Conservation (phyloP, 2,329 filamentous ascomycete genomes). For the Ophiostoma pallidulum region DNA sequence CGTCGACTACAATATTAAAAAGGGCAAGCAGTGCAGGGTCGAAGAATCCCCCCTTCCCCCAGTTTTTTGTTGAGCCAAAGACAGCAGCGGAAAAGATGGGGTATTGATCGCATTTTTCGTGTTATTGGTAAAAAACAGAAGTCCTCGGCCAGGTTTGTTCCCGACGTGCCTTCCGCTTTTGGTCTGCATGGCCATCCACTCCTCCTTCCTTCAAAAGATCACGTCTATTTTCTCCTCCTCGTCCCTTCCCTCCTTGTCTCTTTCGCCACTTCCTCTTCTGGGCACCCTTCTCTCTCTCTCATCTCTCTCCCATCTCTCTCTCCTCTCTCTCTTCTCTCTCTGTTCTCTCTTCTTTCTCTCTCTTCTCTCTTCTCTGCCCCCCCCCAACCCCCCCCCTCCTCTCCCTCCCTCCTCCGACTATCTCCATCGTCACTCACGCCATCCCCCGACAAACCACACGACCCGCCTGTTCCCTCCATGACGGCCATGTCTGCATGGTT, state of each 20-base stretch:
- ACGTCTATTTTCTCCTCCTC: not conserved
- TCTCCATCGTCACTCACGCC: too few species aligned
- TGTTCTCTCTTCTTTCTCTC: too few species aligned
- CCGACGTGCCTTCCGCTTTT: conserved; percentile 2
- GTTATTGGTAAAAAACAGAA: too few species aligned
- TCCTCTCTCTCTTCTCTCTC: not conserved
- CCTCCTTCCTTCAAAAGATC: not conserved
- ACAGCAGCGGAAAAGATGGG: not conserved
- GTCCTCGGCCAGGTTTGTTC: not conserved
- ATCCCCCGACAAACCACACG: too few species aligned
- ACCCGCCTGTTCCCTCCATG: too few species aligned
- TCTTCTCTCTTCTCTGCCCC: not conserved
- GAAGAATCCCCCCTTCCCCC: not conserved
- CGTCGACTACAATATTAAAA: too few species aligned
- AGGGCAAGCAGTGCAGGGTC: not conserved
- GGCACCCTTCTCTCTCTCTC: not conserved
- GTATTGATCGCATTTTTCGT: conserved; percentile 1
- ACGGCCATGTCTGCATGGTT: too few species aligned
- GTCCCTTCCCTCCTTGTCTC: not conserved
- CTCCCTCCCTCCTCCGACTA: not conserved
- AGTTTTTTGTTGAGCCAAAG: too few species aligned
- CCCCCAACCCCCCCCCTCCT: not conserved
- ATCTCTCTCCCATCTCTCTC: not conserved
- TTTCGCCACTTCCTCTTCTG: not conserved
- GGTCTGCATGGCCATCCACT: not conserved